These are phyloP conservation scores for Calycina marina DNA, from an alignment of 2,329 filamentous ascomycete species.

Conservation along the genomic window DNA sequence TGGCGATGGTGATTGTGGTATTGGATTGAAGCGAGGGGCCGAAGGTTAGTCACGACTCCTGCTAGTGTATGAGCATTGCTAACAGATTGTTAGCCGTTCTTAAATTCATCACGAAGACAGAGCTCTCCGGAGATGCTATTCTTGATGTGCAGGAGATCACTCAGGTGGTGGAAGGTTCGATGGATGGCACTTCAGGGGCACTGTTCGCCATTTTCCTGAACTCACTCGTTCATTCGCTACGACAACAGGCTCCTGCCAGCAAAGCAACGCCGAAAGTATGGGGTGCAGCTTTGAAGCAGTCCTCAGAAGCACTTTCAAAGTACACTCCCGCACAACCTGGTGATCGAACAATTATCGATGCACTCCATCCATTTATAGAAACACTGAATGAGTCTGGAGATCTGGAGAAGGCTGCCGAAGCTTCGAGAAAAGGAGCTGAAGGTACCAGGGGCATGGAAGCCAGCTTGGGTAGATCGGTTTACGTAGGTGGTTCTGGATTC, in stretches of 20 bases:
- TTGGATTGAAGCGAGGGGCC: constrained; percentile 54
- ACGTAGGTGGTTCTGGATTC: constrained; percentile 63
- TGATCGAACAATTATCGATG: constrained; percentile 83
- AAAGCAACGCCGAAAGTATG: constrained; percentile 35
- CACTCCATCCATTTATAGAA: constrained; percentile 75
- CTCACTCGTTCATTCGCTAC: constrained; percentile 40
- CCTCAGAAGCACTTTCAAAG: constrained; percentile 54
- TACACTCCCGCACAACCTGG: constrained; percentile 86
- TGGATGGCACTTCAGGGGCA: constrained; percentile 66
- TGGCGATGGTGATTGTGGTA: constrained; percentile 59
- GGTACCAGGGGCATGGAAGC: constrained; percentile 86
- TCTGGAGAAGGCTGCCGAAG: constrained; percentile 58
- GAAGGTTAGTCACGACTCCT: constrained; percentile 27
- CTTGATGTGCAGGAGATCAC: constrained; percentile 45
- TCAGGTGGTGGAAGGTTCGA: constrained; percentile 48
- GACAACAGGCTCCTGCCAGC: constrained; percentile 13
- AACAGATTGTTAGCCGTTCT: constrained; percentile 27
- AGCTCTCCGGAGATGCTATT: constrained; percentile 40
- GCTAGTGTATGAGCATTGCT: constrained; percentile 4
- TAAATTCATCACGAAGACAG: constrained; percentile 26
- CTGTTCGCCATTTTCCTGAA: constrained; percentile 67
- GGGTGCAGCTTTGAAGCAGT: constrained; percentile 51
- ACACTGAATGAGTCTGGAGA: constrained; percentile 50
- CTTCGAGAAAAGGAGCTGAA: constrained; percentile 61
- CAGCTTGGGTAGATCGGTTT: constrained; percentile 70